Percentiles rank a stretch among this genome's conserved stretches.
phyloP scores from a whole-genome alignment of 345 rosid species.

The Cardamine occulta region DNA sequence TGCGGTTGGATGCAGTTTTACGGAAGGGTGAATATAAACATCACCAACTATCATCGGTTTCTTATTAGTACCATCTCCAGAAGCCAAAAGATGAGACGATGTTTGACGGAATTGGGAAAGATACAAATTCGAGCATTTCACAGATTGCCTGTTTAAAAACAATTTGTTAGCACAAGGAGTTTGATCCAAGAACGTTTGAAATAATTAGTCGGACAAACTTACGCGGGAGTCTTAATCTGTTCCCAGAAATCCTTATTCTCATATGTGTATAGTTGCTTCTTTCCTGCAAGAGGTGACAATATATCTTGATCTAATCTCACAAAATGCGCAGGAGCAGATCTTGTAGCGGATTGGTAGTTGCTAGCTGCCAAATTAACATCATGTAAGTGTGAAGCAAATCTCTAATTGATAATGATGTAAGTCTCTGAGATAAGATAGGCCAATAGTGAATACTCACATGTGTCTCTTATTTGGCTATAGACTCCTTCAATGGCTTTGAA shows the following conservation, averaged over 20 bases:
- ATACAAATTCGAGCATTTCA: constrained; percentile 75
- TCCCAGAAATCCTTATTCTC: constrained; percentile 86
- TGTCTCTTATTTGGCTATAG: constrained; percentile 54
- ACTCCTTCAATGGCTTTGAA: constrained; percentile 69
- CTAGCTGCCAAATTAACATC: constrained; percentile 54
- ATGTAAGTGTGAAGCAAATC: constrained; percentile 1
- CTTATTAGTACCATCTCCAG: constrained; percentile 55
- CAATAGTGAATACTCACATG: constrained; percentile 50
- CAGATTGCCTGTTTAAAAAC: constrained; percentile 54
- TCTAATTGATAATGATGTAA: neutral
- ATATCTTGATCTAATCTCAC: constrained; percentile 93
- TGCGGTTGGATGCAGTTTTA: constrained; percentile 82
- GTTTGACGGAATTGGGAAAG: constrained; percentile 63
- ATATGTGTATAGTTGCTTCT: constrained; percentile 74
- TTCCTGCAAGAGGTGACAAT: constrained; percentile 87
- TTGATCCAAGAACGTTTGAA: neutral
- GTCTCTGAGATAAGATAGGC: constrained; percentile 8
- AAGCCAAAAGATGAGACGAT: constrained; percentile 63
- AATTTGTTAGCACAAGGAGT: neutral
- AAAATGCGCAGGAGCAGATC: constrained; percentile 72
- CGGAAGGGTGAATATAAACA: constrained; percentile 85
- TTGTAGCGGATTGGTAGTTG: constrained; percentile 65
- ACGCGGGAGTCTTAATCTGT: constrained; percentile 93
- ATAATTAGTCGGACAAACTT: constrained; percentile 13
- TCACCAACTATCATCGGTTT: constrained; percentile 64